A percentile compares a stretch with the other conserved stretches of the same genome.
Evolutionary conservation across 202 grass and related monocot species (phyloP).

Genomic region (Panicum hallii): DNA sequence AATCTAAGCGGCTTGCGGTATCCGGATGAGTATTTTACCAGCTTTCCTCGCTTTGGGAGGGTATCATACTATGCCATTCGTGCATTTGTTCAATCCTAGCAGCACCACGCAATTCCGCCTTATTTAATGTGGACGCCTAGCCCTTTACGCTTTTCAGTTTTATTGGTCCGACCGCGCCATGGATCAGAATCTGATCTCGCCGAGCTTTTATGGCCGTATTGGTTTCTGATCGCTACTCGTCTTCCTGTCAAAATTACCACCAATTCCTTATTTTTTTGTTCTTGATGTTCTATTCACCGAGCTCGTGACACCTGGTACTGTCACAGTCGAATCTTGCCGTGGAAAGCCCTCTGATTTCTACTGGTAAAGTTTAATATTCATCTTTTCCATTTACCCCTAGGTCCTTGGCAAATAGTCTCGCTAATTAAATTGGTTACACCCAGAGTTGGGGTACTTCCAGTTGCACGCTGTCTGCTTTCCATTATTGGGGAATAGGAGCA

Average conservation of each 20-base stretch:
- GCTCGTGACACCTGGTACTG: constrained; percentile 29
- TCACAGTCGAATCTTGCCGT: constrained; percentile 38
- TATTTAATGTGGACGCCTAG: constrained; percentile 52
- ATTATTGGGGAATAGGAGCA: constrained; percentile 21
- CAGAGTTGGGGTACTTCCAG: constrained; percentile 7
- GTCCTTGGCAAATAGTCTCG: background rate
- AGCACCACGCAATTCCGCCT: constrained; percentile 40
- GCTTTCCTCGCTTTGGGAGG: constrained; percentile 46
- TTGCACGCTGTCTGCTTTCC: background rate
- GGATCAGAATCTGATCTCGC: constrained; percentile 55
- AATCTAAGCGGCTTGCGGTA: constrained; percentile 40
- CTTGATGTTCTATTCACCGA: constrained; percentile 19
- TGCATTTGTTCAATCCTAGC: constrained; percentile 53
- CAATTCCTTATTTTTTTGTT: constrained; percentile 35
- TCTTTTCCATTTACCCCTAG: background rate
- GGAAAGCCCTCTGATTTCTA: background rate
- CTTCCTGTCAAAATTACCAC: constrained; percentile 27
- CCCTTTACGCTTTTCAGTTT: constrained; percentile 56
- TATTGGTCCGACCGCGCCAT: constrained; percentile 42
- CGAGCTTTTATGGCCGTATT: constrained; percentile 42
- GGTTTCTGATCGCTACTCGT: constrained; percentile 36
- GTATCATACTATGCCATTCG: constrained; percentile 47
- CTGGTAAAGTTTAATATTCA: background rate
- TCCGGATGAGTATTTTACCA: constrained; percentile 38
- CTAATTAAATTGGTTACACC: constrained; percentile 10